Evolutionary conservation across 805 yeast species (phyloP), one percentile per base, ranked within the genome.

Genomic region (Candida nonsorbophila): DNA sequence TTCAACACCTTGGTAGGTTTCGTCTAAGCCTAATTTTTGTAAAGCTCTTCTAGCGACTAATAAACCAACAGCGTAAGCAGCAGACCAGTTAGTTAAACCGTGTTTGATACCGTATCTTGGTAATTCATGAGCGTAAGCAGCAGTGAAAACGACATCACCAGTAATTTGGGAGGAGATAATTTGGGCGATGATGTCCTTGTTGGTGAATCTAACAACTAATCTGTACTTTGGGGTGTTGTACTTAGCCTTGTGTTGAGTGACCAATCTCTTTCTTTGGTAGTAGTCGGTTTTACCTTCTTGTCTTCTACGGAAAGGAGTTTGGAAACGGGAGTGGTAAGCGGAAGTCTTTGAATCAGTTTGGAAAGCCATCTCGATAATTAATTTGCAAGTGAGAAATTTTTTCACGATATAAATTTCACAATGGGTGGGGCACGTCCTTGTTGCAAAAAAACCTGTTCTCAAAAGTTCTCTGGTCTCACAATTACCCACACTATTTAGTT

Each of bases 281-380:
- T 88, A 92, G 72, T 92, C 98, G 66, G 98, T 92, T 81, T 92
- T 92, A 77, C 98, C 98, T 77, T 92, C 97, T 69, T 94, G 85
- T 84, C 98, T 85, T 81, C 98, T 88, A 74, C 98, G 87, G 95
- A 88, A 92, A 51, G 97, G 97, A 69, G 98, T 92, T 79, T 92
- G 98, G 95, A 79, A 92, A 71, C 98, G 88, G 64, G 97, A 87
- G 79, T 79, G 85, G 90, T 92, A 92, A 52, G 97, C 90, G 61
- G 94, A 79, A 64, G 77, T 71, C 80, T 87, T 86, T 51, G 69
- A 57, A 49, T 64, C 56, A 61, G 74, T 76, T 58, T 68, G 69
- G 86, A 85, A 85, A 57, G 76, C 75, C 95, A 85, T 85, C 69
- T 58, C 76, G 38, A 23, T 17, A 16, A 18, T 7, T 7, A 10